phyloP scores from a whole-genome alignment of 495 filamentous ascomycete species.

The Polyplosphaeria fusca region DNA sequence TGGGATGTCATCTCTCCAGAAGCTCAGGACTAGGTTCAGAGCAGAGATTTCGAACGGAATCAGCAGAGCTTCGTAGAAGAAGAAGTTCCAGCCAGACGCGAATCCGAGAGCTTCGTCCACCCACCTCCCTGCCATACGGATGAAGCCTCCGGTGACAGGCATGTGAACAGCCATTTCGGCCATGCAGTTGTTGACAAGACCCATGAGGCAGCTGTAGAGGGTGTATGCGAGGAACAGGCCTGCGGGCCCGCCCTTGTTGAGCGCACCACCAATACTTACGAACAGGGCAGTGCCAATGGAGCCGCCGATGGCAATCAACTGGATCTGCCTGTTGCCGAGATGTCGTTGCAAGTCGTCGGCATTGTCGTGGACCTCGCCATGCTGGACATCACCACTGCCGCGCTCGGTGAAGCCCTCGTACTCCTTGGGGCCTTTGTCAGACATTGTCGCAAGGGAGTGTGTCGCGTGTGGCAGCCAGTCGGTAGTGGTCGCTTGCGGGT shows the following conservation, averaged over 20 bases:
- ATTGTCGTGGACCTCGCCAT: constrained; percentile 20
- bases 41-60: constrained; percentile 57
- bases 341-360: constrained; percentile 29
- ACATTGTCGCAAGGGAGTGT: neutral
- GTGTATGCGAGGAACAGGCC: constrained; percentile 39
- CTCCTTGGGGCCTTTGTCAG: constrained; percentile 11
- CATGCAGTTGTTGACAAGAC: constrained; percentile 46
- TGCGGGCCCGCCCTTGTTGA: constrained; percentile 39
- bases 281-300: constrained; percentile 43
- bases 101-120: constrained; percentile 60
- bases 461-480: too few relatives aligned
- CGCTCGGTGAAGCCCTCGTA: constrained; percentile 9
- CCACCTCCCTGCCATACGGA: constrained; percentile 48
- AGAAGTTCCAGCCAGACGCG: constrained; percentile 48
- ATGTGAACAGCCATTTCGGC: constrained; percentile 49
- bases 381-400: constrained; percentile 8
- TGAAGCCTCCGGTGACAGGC: constrained; percentile 47
- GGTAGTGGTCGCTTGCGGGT: too few relatives aligned
- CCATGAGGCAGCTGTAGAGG: constrained; percentile 34
- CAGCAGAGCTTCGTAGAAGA: constrained; percentile 53
- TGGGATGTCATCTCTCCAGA: constrained; percentile 48
- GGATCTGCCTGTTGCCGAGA: constrained; percentile 37
- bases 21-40: constrained; percentile 48
- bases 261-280: constrained; percentile 37
- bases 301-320: constrained; percentile 44